These are phyloP conservation scores for Scleroderma citrinum DNA, from an alignment of 768 basidiomycete genomes.

Conservation along the genomic window DNA sequence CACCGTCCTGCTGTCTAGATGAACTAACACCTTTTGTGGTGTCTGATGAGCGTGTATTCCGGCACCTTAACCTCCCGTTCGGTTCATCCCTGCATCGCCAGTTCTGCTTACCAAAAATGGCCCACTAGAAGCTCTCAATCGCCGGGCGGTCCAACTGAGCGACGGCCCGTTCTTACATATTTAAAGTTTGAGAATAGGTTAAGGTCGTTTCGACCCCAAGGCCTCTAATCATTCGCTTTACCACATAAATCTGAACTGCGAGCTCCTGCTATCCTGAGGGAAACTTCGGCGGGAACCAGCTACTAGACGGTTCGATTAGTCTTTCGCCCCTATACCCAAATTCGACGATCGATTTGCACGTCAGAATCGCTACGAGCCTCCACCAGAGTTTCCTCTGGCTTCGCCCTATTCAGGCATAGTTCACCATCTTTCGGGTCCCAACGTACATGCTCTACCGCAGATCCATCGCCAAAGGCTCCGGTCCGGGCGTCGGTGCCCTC, in stretches of 20 bases:
- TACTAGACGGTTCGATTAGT: slow-evolving; percentile 94
- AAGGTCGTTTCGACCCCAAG: slow-evolving; percentile 85
- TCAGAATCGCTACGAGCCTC: slow-evolving; percentile 94
- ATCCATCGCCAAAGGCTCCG: slow-evolving; percentile 65
- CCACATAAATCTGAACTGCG: slow-evolving; percentile 45
- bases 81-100: slow-evolving; percentile 70
- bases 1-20: slow-evolving; percentile 86
- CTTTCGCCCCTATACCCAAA: slow-evolving; percentile 96
- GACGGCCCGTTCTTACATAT: slow-evolving; percentile 54
- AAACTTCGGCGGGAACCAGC: slow-evolving; percentile 91
- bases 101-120: slow-evolving; percentile 59
- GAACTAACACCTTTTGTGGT: slow-evolving; percentile 84
- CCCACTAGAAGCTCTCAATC: slow-evolving; percentile 69
- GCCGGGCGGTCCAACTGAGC: slow-evolving; percentile 43
- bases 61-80: slow-evolving; percentile 74
- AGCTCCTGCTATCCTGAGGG: slow-evolving; percentile 69
- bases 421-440: slow-evolving; percentile 90
- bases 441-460: slow-evolving; percentile 78
- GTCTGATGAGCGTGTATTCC: slow-evolving; percentile 79
- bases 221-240: slow-evolving; percentile 90
- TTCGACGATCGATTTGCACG: slow-evolving; percentile 94
- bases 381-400: slow-evolving; percentile 96
- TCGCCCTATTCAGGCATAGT: slow-evolving; percentile 87
- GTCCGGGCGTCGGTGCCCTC: slow-evolving; percentile 73
- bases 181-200: slow-evolving; percentile 76